phyloP scores from a whole-genome alignment of 129 eudicot genomes.

The Arctium minus region DNA sequence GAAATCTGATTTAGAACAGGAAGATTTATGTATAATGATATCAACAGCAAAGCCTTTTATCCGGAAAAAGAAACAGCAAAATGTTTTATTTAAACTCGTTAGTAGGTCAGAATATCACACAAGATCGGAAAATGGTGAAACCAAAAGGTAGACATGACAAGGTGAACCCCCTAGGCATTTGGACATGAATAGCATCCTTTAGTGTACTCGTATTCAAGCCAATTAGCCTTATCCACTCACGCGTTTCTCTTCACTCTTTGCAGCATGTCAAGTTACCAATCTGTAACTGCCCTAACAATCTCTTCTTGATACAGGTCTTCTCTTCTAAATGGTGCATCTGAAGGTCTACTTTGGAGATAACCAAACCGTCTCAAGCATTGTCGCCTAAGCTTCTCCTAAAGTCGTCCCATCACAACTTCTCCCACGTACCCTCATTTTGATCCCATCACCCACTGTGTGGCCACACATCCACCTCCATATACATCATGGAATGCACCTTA shows the following conservation, averaged over 20 bases:
- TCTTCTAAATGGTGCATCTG: not conserved
- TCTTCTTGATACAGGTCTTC: not conserved
- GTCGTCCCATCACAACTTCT: not conserved
- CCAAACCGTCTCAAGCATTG: not conserved
- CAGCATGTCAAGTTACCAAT: not conserved
- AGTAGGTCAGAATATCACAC: not conserved
- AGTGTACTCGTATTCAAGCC: not conserved
- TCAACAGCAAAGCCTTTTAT: constrained; percentile 4
- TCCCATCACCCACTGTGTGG: not conserved
- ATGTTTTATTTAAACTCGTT: not conserved
- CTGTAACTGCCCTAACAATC: not conserved
- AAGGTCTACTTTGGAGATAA: not conserved
- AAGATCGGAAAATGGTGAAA: not conserved
- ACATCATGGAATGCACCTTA: not conserved
- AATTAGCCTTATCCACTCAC: not conserved
- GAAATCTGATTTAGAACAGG: not conserved
- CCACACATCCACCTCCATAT: not conserved
- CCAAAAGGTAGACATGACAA: not conserved
- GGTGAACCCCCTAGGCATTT: not conserved
- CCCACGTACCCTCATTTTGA: not conserved
- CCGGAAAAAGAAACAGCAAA: not conserved
- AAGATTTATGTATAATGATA: not conserved
- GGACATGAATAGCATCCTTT: not conserved
- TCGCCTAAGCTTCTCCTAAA: not conserved
- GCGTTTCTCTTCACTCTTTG: not conserved